Evolutionary conservation across 148 eudicot species (phyloP).

Genomic region (Amaranthus hypochondriacus): DNA sequence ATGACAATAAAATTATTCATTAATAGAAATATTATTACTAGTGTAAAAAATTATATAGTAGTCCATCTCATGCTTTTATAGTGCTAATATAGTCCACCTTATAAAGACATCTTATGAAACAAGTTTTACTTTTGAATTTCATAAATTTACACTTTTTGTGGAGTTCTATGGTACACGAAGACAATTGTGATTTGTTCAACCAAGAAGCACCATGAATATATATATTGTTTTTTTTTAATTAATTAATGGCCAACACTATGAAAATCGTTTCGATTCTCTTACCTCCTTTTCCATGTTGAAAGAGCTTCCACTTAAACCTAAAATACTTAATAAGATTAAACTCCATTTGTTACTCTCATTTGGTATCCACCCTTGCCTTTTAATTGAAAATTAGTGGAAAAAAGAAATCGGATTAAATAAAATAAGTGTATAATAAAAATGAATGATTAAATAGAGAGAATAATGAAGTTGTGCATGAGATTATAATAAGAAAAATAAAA

Average conservation of each 20-base stretch:
- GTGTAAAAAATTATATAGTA: not conserved
- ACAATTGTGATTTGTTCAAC: not conserved
- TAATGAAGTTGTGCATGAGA: too few relatives aligned
- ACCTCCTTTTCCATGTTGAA: too few relatives aligned
- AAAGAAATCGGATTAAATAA: too few relatives aligned
- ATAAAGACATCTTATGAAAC: constrained; percentile 20
- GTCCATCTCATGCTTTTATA: not conserved
- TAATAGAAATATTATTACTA: not conserved
- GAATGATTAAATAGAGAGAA: too few relatives aligned
- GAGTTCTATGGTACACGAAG: constrained; percentile 5
- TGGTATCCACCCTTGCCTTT: too few relatives aligned
- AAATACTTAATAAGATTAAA: too few relatives aligned
- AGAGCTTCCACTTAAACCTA: too few relatives aligned
- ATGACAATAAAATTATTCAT: not conserved
- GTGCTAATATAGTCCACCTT: constrained; percentile 18
- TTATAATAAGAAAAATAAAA: too few relatives aligned
- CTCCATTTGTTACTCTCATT: too few relatives aligned
- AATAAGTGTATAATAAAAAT: too few relatives aligned
- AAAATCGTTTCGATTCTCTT: constrained; percentile 13
- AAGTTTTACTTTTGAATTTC: constrained; percentile 6
- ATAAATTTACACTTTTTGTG: not conserved
- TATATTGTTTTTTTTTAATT: not conserved
- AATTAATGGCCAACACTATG: constrained; percentile 19
- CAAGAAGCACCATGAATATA: constrained; percentile 11
- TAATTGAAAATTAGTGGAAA: too few relatives aligned